Evolutionary conservation across 768 basidiomycete genomes (phyloP).

Genomic region (Tylopilus vinaceipallidus): DNA sequence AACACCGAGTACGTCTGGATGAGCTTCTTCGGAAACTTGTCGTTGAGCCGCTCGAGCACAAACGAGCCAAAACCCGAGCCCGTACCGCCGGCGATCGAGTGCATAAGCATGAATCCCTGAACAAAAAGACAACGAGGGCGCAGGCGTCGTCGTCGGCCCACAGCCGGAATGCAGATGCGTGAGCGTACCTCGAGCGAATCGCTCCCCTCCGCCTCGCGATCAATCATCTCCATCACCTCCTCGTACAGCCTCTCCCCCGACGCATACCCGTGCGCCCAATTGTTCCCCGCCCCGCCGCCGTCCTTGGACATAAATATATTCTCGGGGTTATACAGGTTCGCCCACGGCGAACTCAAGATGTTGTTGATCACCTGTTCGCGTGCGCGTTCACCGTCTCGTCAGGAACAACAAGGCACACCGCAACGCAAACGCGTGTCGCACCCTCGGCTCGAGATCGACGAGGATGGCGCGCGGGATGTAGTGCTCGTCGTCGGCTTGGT

Average conservation of each 20-base stretch:
- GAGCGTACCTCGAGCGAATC: slow-evolving; percentile 85
- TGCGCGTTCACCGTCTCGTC: no score
- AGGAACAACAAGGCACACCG: no score
- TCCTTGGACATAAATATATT: slow-evolving; percentile 96
- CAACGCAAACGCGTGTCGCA: slow-evolving; percentile 40
- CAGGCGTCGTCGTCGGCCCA: no score
- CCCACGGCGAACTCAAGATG: slow-evolving; percentile 85
- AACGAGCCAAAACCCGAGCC: slow-evolving; percentile 99
- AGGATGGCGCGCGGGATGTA: slow-evolving; percentile 97
- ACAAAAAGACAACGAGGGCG: background rate
- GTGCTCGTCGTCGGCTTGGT: slow-evolving; percentile 99
- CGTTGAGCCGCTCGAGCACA: slow-evolving; percentile 91
- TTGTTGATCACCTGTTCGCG: slow-evolving; percentile 95
- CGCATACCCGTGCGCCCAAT: slow-evolving; percentile 95
- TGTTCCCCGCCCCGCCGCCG: slow-evolving; percentile 99
- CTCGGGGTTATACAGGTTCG: slow-evolving; percentile 90
- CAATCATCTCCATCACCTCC: slow-evolving; percentile 98
- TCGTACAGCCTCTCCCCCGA: slow-evolving; percentile 91
- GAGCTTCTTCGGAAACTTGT: slow-evolving; percentile 98
- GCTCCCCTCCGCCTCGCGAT: slow-evolving; percentile 96
- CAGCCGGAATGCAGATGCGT: no score
- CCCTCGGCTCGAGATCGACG: slow-evolving; percentile 94
- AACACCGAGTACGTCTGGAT: slow-evolving; percentile 99
- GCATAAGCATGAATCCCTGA: slow-evolving; percentile 98
- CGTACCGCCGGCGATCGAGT: slow-evolving; percentile 98